Conservation (phyloP, 108 stramenopile genomes). For the Parietichytrium sp. region DNA sequence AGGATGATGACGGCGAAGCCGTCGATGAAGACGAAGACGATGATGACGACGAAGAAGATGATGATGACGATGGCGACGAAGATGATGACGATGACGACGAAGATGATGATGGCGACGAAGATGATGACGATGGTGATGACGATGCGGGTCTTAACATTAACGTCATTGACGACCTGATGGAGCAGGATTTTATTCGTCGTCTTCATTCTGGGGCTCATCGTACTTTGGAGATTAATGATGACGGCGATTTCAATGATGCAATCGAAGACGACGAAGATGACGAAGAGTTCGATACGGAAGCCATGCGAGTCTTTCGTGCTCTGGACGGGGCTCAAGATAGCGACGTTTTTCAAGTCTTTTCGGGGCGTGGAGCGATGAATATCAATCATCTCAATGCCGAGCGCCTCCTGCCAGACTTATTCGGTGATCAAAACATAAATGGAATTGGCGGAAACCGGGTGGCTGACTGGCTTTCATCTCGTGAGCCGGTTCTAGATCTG, state of each 20-base stretch:
- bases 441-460: too few species aligned
- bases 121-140: constrained; percentile 34
- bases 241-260: constrained; percentile 43
- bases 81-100: constrained; percentile 46
- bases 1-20: constrained; percentile 48
- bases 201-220: neutral
- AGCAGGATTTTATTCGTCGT: too few species aligned
- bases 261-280: neutral
- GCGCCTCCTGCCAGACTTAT: too few species aligned
- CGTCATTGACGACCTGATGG: constrained; percentile 1
- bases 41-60: neutral
- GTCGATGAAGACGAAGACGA: constrained; percentile 41
- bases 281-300: neutral
- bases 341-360: constrained; percentile 48
- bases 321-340: constrained; percentile 42
- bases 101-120: constrained; percentile 37
- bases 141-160: constrained; percentile 42
- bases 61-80: neutral
- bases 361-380: too few species aligned
- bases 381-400: too few species aligned
- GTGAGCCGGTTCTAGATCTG: too few species aligned
- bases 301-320: neutral
- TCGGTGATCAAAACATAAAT: too few species aligned
- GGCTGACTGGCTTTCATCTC: too few species aligned
- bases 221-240: neutral